Percentiles rank a stretch among this genome's conserved stretches.
Conservation (phyloP, 768 basidiomycete genomes). For the Calocera cornea region DNA sequence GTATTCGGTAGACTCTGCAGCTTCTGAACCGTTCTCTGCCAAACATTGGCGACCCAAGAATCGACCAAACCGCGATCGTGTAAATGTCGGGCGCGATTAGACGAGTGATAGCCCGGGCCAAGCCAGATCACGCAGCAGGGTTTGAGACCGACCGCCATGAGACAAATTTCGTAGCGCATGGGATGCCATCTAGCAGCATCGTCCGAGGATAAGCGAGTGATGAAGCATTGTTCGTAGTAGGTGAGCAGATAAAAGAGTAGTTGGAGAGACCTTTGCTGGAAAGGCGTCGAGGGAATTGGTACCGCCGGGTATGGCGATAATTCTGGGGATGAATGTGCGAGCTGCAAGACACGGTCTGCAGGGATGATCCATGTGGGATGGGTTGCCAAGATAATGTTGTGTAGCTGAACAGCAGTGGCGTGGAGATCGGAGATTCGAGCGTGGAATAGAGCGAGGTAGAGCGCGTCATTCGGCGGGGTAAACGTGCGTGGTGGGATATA, state of each 20-base stretch:
- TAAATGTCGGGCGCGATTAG: background rate
- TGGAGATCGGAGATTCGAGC: background rate
- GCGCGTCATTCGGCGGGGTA: conserved; percentile 4
- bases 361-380: background rate
- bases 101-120: background rate
- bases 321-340: background rate
- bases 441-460: background rate
- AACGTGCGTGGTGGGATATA: conserved; percentile 1
- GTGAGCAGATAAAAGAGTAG: background rate
- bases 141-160: background rate
- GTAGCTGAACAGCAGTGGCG: background rate
- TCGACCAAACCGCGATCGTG: background rate
- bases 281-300: background rate
- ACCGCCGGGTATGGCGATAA: background rate
- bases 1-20: background rate
- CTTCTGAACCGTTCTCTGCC: background rate
- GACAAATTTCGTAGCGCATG: conserved; percentile 1
- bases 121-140: conserved; percentile 1
- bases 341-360: conserved; percentile 5
- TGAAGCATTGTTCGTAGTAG: background rate
- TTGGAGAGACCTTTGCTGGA: background rate
- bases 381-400: background rate
- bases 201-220: background rate
- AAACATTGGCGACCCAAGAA: background rate
- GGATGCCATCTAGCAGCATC: conserved; percentile 1